Percentiles rank a stretch among this genome's conserved stretches.
Conservation (phyloP, 2,329 filamentous ascomycete genomes). For the Xylaria hypoxylon region DNA sequence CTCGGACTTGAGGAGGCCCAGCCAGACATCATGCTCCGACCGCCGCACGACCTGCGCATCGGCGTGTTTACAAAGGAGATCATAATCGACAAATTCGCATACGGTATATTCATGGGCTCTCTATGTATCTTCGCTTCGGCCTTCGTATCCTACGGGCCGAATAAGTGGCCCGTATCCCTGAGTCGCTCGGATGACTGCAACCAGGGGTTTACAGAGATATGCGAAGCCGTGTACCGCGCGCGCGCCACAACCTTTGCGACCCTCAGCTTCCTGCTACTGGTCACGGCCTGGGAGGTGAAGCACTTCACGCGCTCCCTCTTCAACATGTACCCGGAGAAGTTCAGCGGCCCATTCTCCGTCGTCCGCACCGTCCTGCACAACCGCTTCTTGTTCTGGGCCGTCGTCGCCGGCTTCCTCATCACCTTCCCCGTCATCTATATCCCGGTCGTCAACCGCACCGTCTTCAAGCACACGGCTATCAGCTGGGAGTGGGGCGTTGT, state of each 20-base stretch:
- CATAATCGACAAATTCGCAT: slow-evolving; percentile 74
- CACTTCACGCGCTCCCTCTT: slow-evolving; percentile 78
- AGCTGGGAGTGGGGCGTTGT: slow-evolving; percentile 80
- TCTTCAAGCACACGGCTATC: slow-evolving; percentile 77
- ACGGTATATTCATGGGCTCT: slow-evolving; percentile 72
- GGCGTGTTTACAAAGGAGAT: slow-evolving; percentile 75
- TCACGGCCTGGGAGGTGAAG: slow-evolving; percentile 80
- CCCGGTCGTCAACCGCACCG: slow-evolving; percentile 71
- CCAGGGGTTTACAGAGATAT: slow-evolving; percentile 61
- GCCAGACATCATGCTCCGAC: slow-evolving; percentile 74
- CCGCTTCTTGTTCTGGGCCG: slow-evolving; percentile 73
- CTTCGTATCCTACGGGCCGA: slow-evolving; percentile 63
- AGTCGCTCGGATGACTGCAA: slow-evolving; percentile 64
- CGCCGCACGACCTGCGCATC: slow-evolving; percentile 69
- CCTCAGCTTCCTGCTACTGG: slow-evolving; percentile 74
- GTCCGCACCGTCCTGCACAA: slow-evolving; percentile 75
- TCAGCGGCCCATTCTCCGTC: slow-evolving; percentile 58
- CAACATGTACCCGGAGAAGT: slow-evolving; percentile 68
- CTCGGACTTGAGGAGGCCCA: slow-evolving; percentile 77
- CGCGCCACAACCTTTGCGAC: slow-evolving; percentile 77
- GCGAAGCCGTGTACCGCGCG: slow-evolving; percentile 70
- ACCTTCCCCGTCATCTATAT: slow-evolving; percentile 76
- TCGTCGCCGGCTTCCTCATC: slow-evolving; percentile 68
- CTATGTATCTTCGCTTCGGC: slow-evolving; percentile 72
- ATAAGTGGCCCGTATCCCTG: slow-evolving; percentile 31